phyloP scores from a whole-genome alignment of 176 grass and related monocot genomes.

The Puya raimondii region DNA sequence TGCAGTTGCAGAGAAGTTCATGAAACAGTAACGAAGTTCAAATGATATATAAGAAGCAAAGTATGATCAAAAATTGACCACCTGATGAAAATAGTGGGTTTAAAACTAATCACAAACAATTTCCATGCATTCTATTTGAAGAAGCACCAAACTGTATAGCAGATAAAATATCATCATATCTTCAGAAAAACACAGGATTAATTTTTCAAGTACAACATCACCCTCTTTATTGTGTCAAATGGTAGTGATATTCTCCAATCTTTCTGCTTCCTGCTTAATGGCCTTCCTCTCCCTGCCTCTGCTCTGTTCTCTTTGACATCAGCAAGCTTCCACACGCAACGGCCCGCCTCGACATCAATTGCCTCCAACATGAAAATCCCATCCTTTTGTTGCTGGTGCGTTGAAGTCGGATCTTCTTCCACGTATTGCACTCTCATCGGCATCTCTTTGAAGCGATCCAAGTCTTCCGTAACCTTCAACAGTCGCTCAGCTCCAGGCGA shows the following conservation, averaged over 20 bases:
- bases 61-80: too few relatives aligned
- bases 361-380: constrained; percentile 58
- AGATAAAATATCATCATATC: too few relatives aligned
- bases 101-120: too few relatives aligned
- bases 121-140: too few relatives aligned
- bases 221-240: constrained; percentile 54
- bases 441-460: constrained; percentile 88
- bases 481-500: constrained; percentile 86
- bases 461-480: constrained; percentile 60
- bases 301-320: constrained; percentile 76
- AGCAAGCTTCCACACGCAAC: constrained; percentile 77
- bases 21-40: too few relatives aligned
- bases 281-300: constrained; percentile 68
- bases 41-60: too few relatives aligned
- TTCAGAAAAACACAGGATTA: too few relatives aligned
- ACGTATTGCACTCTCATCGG: constrained; percentile 67
- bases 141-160: too few relatives aligned
- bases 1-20: too few relatives aligned
- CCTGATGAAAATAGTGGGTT: too few relatives aligned
- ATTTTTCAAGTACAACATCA: constrained; percentile 50
- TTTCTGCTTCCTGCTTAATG: constrained; percentile 69
- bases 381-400: constrained; percentile 35
- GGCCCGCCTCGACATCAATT: constrained; percentile 28
- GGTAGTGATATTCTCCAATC: constrained; percentile 68
- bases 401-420: constrained; percentile 20